These are phyloP conservation scores for Tagetes patula DNA, from an alignment of 129 eudicot species.

Conservation along the genomic window DNA sequence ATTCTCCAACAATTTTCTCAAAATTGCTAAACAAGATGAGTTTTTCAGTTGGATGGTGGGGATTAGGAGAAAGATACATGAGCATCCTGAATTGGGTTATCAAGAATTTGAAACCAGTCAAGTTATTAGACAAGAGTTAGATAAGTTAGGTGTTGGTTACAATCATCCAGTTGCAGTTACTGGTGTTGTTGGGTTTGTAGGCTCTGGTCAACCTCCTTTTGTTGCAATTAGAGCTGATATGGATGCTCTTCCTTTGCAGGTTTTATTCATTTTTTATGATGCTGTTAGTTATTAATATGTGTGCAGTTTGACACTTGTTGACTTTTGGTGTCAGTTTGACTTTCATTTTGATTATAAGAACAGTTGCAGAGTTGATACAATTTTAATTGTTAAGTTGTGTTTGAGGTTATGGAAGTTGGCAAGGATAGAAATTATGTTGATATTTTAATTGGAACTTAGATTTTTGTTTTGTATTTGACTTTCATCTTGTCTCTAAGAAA, in stretches of 20 bases:
- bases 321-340: not conserved
- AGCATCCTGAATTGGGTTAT: slow-evolving; percentile 88
- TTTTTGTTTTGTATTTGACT: not conserved
- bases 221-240: slow-evolving; percentile 96
- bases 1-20: slow-evolving; percentile 47
- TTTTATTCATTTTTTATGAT: slow-evolving; percentile 15
- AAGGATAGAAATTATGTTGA: not conserved
- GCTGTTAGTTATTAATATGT: no score
- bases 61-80: slow-evolving; percentile 81
- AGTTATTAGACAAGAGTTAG: slow-evolving; percentile 72
- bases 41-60: slow-evolving; percentile 82
- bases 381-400: slow-evolving; percentile 12
- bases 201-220: slow-evolving; percentile 93
- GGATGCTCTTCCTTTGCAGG: slow-evolving; percentile 99
- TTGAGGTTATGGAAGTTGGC: slow-evolving; percentile 13
- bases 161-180: slow-evolving; percentile 87
- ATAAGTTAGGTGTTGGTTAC: slow-evolving; percentile 68
- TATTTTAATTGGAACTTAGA: not conserved
- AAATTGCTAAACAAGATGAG: slow-evolving; percentile 58
- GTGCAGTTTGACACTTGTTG: no score
- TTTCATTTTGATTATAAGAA: not conserved
- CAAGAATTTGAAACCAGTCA: slow-evolving; percentile 88
- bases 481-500: not conserved
- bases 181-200: slow-evolving; percentile 83
- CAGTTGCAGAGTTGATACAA: not conserved